Evolutionary conservation across 2,329 filamentous ascomycete species (phyloP).

Genomic region (Dactylonectria macrodidyma): DNA sequence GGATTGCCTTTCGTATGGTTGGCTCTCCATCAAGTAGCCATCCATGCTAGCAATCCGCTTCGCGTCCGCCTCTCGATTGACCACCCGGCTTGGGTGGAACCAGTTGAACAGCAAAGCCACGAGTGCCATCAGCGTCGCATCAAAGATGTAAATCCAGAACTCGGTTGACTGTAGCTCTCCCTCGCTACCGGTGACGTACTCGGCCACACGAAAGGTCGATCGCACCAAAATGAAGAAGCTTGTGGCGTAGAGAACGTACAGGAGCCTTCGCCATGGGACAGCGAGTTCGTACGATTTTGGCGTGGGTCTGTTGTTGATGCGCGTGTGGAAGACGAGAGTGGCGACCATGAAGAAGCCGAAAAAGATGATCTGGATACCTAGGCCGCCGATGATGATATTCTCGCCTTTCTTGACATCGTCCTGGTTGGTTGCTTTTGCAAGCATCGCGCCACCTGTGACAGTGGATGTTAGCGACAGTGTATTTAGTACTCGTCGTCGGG

Average conservation of each 20-base stretch:
- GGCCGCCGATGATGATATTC: conserved; percentile 66
- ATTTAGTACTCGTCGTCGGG: too few relatives aligned
- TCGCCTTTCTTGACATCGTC: conserved; percentile 54
- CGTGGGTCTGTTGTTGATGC: conserved; percentile 42
- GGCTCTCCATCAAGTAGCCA: conserved; percentile 46
- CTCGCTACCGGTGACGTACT: conserved; percentile 56
- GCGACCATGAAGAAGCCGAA: conserved; percentile 68
- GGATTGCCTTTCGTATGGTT: conserved; percentile 27
- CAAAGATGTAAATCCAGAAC: conserved; percentile 55
- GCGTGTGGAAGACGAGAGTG: conserved; percentile 61
- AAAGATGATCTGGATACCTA: conserved; percentile 68
- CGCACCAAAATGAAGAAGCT: conserved; percentile 57
- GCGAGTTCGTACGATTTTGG: conserved; percentile 36
- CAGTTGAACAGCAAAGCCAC: conserved; percentile 46
- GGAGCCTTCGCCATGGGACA: conserved; percentile 52
- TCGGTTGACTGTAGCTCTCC: conserved; percentile 54
- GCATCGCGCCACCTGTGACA: conserved; percentile 42
- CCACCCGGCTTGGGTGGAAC: conserved; percentile 48
- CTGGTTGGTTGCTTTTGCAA: conserved; percentile 47
- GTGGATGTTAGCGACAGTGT: conserved; percentile 1
- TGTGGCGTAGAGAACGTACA: conserved; percentile 45
- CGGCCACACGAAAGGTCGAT: conserved; percentile 59
- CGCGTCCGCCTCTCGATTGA: conserved; percentile 35
- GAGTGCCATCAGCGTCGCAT: conserved; percentile 54
- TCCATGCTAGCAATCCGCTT: conserved; percentile 44